These are phyloP conservation scores for Cryptosporidium tyzzeri DNA, from an alignment of 169 alveolate genomes.

Conservation along the genomic window DNA sequence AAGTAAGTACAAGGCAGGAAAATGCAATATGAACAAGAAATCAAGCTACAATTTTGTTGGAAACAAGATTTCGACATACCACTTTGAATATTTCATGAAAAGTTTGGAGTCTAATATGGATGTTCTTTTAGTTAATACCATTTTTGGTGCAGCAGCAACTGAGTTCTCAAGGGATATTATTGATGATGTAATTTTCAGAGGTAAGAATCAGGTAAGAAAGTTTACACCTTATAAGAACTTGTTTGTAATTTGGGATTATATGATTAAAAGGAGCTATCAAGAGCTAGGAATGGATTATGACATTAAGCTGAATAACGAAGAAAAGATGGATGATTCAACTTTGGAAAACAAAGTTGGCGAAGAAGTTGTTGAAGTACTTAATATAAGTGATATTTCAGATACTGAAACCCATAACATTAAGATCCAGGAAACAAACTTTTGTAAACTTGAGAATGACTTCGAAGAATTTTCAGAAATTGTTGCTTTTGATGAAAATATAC, in stretches of 20 bases:
- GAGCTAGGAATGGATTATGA: conserved; percentile 64
- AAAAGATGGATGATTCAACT: conserved; percentile 6
- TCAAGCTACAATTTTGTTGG: conserved; percentile 31
- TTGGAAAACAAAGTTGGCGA: conserved; percentile 50
- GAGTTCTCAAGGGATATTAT: conserved; percentile 67
- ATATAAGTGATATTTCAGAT: conserved; percentile 25
- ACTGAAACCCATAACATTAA: conserved; percentile 22
- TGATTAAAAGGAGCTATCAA: conserved; percentile 55
- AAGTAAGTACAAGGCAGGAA: conserved; percentile 42
- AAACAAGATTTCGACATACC: conserved; percentile 16
- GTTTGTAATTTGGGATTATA: conserved; percentile 60
- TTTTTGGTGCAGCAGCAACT: conserved; percentile 76
- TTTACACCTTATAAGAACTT: conserved; percentile 45
- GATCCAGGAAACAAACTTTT: conserved; percentile 13
- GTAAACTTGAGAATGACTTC: conserved; percentile 34
- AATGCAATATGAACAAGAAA: conserved; percentile 34
- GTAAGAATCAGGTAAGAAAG: conserved; percentile 35
- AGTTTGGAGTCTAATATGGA: conserved; percentile 70
- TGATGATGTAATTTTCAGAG: conserved; percentile 58
- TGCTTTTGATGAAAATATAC: conserved; percentile 17
- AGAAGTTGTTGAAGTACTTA: conserved; percentile 11
- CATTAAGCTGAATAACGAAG: background rate
- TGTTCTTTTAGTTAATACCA: conserved; percentile 41
- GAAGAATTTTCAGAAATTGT: conserved; percentile 55
- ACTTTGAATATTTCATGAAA: conserved; percentile 56